Evolutionary conservation across 1,284 basidiomycete species (phyloP).

Genomic region (Apiotrichum brassicae): DNA sequence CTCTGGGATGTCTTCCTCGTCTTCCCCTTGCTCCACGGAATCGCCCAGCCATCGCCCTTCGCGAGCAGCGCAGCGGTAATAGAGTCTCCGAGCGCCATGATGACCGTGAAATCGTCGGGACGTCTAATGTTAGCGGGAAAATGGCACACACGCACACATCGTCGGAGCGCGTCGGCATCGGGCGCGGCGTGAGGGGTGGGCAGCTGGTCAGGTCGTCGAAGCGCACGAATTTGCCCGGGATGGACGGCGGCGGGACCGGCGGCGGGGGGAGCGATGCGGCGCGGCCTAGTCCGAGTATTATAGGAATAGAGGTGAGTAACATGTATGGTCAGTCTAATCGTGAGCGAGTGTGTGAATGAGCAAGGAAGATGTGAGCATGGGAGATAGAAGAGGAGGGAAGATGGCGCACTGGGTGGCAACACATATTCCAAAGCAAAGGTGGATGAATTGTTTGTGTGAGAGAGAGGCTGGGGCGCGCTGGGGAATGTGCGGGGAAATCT

Average conservation of each 20-base stretch:
- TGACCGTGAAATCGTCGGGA: slow-evolving; percentile 43
- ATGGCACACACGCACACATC: slow-evolving; percentile 23
- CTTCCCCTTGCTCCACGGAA: not conserved
- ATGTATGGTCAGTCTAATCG: too few relatives aligned
- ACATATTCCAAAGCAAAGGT: too few relatives aligned
- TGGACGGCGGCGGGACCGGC: not conserved
- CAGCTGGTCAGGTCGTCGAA: slow-evolving; percentile 20
- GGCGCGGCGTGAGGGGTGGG: slow-evolving; percentile 14
- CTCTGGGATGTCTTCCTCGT: not conserved
- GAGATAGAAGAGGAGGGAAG: too few relatives aligned
- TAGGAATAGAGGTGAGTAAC: too few relatives aligned
- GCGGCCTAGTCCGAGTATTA: too few relatives aligned
- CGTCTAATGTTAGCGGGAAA: slow-evolving; percentile 21
- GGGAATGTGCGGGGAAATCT: too few relatives aligned
- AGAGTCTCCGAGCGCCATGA: slow-evolving; percentile 46
- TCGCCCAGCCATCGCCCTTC: slow-evolving; percentile 7
- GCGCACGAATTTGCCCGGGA: slow-evolving; percentile 21
- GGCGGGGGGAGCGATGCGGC: not conserved
- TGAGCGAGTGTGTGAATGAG: too few relatives aligned
- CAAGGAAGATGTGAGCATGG: too few relatives aligned
- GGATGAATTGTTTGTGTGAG: too few relatives aligned
- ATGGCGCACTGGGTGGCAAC: too few relatives aligned
- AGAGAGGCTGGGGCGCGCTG: too few relatives aligned
- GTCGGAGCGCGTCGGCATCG: slow-evolving; percentile 10
- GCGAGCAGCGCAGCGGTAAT: slow-evolving; percentile 46